Evolutionary conservation across 768 basidiomycete genomes (phyloP).

Genomic region (Lentinula sp.): DNA sequence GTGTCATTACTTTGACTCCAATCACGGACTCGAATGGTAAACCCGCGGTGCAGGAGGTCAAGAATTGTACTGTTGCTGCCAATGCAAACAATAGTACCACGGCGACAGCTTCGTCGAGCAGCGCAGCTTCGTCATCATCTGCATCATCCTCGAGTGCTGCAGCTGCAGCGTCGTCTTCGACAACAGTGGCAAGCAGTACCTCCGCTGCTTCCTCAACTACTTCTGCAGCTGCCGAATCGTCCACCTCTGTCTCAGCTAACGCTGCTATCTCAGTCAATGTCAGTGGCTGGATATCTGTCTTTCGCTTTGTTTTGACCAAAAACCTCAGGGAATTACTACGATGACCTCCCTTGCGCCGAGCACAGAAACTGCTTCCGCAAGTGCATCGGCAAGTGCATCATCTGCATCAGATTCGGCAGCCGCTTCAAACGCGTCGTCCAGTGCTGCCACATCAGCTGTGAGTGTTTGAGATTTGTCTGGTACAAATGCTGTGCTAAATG

Average conservation of each 20-base stretch:
- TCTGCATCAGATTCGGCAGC: slow-evolving; percentile 16
- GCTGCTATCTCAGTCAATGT: slow-evolving; percentile 11
- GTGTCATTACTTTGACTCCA: slow-evolving; percentile 51
- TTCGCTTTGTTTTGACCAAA: neutral
- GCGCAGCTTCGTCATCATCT: slow-evolving; percentile 6
- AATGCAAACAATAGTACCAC: slow-evolving; percentile 8
- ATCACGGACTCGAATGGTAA: slow-evolving; percentile 42
- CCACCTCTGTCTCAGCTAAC: slow-evolving; percentile 5
- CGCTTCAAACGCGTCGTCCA: neutral
- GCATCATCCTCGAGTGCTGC: slow-evolving; percentile 8
- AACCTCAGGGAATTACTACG: neutral
- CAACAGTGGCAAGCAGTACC: slow-evolving; percentile 22
- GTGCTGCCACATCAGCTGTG: neutral
- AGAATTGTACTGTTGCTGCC: slow-evolving; percentile 40
- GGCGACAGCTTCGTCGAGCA: slow-evolving; percentile 5
- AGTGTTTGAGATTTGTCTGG: slow-evolving; percentile 7
- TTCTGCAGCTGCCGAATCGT: slow-evolving; percentile 3
- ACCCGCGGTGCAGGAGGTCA: slow-evolving; percentile 45
- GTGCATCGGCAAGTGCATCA: slow-evolving; percentile 11
- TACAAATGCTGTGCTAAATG: neutral
- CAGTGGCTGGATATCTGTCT: neutral
- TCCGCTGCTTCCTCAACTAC: slow-evolving; percentile 9
- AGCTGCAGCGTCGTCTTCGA: slow-evolving; percentile 71
- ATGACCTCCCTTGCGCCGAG: neutral
- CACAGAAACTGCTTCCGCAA: slow-evolving; percentile 4